Conservation (phyloP, 2,329 filamentous ascomycete genomes). For the Cucurbitaria berberidis region DNA sequence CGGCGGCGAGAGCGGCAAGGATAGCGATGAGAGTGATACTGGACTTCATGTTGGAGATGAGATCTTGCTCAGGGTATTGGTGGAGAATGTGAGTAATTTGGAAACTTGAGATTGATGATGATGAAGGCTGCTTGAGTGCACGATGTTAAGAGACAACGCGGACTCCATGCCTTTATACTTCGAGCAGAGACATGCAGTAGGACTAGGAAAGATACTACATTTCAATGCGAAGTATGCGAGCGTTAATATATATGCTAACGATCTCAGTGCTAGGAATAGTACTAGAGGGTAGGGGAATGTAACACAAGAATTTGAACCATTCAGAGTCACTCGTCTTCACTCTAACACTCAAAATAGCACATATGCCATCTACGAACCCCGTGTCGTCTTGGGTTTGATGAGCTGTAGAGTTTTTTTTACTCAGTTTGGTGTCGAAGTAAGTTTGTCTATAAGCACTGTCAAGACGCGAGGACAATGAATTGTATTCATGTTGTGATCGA, state of each 20-base stretch:
- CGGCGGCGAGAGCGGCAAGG: neutral
- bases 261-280: neutral
- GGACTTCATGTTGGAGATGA: constrained; percentile 1
- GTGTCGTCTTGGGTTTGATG: too few species aligned
- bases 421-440: too few species aligned
- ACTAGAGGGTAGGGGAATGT: neutral
- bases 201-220: neutral
- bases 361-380: neutral
- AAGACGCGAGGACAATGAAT: too few species aligned
- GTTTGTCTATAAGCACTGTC: too few species aligned
- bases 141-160: neutral
- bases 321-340: neutral
- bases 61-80: neutral
- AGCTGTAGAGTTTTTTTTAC: too few species aligned
- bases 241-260: neutral
- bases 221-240: neutral
- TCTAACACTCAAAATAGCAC: neutral
- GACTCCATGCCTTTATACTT: too few species aligned
- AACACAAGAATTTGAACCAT: neutral
- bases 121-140: neutral
- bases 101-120: neutral
- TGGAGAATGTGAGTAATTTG: neutral
- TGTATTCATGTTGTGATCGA: neutral
- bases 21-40: neutral
- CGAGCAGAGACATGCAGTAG: too few species aligned